Evolutionary conservation across 805 yeast genomes (phyloP).

Genomic region (Candida patagonica): DNA sequence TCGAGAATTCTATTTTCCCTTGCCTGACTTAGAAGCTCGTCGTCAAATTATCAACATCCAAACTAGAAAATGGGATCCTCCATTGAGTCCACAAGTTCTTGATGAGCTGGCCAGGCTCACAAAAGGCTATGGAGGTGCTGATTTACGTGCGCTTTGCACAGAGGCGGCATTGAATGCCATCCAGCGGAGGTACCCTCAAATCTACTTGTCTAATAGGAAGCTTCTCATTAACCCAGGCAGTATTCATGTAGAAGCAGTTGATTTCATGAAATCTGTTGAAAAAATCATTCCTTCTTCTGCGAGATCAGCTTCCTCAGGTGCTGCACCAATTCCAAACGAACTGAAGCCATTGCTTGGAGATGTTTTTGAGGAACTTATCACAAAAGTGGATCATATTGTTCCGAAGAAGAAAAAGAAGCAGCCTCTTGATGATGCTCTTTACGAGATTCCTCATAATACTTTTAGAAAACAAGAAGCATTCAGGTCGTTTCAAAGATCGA

Average conservation of each 20-base stretch:
- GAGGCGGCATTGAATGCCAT: constrained; percentile 91
- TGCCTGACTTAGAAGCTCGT: constrained; percentile 77
- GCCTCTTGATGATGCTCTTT: constrained; percentile 60
- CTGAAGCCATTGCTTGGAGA: constrained; percentile 53
- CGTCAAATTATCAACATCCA: constrained; percentile 74
- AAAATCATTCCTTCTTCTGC: constrained; percentile 90
- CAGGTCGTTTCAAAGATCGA: constrained; percentile 39
- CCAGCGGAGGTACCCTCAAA: constrained; percentile 89
- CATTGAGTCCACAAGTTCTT: constrained; percentile 47
- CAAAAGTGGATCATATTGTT: constrained; percentile 43
- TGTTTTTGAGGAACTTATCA: constrained; percentile 38
- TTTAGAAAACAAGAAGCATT: constrained; percentile 59
- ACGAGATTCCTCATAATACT: constrained; percentile 51
- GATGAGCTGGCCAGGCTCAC: constrained; percentile 67
- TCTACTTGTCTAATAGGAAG: constrained; percentile 67
- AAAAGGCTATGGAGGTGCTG: constrained; percentile 98
- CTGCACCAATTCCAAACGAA: constrained; percentile 71
- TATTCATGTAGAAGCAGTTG: constrained; percentile 68
- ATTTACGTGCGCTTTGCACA: constrained; percentile 84
- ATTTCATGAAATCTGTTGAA: constrained; percentile 77
- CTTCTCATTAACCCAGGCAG: constrained; percentile 60
- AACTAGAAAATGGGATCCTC: constrained; percentile 82
- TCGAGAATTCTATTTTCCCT: constrained; percentile 90
- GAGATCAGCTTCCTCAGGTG: constrained; percentile 62
- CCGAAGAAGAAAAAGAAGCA: constrained; percentile 50